These are phyloP conservation scores for Fusarium devonianum DNA, from an alignment of 2,329 filamentous ascomycete species.

Conservation along the genomic window DNA sequence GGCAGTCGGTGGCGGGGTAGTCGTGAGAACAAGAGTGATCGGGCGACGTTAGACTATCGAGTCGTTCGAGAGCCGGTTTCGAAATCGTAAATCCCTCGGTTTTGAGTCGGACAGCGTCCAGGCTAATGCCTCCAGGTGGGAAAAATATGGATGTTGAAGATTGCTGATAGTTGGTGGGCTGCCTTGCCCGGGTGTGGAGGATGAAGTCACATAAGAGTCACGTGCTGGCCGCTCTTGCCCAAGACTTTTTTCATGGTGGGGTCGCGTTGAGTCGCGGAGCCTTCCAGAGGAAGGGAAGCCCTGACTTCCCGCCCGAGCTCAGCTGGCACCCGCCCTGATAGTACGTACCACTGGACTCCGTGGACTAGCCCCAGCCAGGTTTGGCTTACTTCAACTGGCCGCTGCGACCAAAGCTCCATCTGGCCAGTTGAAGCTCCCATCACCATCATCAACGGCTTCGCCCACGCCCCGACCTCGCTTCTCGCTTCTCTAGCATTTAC, in stretches of 20 bases:
- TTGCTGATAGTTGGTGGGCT: slow-evolving; percentile 42
- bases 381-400: slow-evolving; percentile 19
- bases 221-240: slow-evolving; percentile 28
- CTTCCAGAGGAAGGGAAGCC: neutral
- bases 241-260: slow-evolving; percentile 32
- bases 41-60: slow-evolving; percentile 9
- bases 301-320: neutral
- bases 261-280: slow-evolving; percentile 4
- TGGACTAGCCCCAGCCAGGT: neutral
- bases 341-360: slow-evolving; percentile 34
- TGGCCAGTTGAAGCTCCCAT: slow-evolving; percentile 39
- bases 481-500: neutral
- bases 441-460: slow-evolving; percentile 22
- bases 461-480: neutral
- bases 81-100: slow-evolving; percentile 7
- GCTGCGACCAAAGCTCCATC: slow-evolving; percentile 37
- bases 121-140: slow-evolving; percentile 25
- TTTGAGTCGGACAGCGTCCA: slow-evolving; percentile 21
- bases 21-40: slow-evolving; percentile 25
- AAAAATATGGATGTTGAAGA: slow-evolving; percentile 37
- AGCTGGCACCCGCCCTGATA: no score
- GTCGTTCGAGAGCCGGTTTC: slow-evolving; percentile 1
- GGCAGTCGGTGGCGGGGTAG: slow-evolving; percentile 45
- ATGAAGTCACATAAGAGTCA: slow-evolving; percentile 42
- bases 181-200: slow-evolving; percentile 38